Evolutionary conservation across 169 alveolate species (phyloP).

Genomic region (Plasmodium chabaudi): DNA sequence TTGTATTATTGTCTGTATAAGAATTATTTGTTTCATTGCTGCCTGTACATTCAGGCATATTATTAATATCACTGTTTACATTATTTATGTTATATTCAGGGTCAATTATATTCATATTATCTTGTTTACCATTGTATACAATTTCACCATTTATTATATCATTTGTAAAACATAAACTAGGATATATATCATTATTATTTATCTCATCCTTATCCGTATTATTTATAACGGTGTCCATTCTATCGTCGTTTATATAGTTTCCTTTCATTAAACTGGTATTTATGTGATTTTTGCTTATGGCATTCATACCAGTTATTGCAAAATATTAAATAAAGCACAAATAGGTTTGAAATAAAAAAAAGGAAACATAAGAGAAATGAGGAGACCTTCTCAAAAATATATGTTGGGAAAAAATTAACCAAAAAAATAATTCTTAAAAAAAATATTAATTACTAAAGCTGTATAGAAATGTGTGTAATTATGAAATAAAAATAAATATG

Average conservation of each 20-base stretch:
- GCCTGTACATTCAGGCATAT: not conserved
- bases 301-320: slow-evolving; percentile 14
- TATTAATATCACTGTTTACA: slow-evolving; percentile 9
- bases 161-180: slow-evolving; percentile 16
- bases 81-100: not conserved
- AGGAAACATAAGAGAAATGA: not conserved
- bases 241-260: slow-evolving; percentile 29
- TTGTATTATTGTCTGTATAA: slow-evolving; percentile 11
- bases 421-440: not conserved
- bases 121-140: not conserved
- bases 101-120: not conserved
- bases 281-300: slow-evolving; percentile 25
- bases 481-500: slow-evolving; percentile 11
- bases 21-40: slow-evolving; percentile 11
- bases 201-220: not conserved
- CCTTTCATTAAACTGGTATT: slow-evolving; percentile 6
- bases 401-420: not conserved
- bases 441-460: not conserved
- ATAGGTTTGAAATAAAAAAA: not conserved
- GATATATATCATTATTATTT: slow-evolving; percentile 1
- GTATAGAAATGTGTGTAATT: not conserved
- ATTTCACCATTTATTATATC: not conserved
- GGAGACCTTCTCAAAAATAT: not conserved
- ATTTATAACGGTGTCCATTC: not conserved
- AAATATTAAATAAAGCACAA: not conserved